Evolutionary conservation across 177 flowering plant species (phyloP).

Genomic region (Vitis hybrid): DNA sequence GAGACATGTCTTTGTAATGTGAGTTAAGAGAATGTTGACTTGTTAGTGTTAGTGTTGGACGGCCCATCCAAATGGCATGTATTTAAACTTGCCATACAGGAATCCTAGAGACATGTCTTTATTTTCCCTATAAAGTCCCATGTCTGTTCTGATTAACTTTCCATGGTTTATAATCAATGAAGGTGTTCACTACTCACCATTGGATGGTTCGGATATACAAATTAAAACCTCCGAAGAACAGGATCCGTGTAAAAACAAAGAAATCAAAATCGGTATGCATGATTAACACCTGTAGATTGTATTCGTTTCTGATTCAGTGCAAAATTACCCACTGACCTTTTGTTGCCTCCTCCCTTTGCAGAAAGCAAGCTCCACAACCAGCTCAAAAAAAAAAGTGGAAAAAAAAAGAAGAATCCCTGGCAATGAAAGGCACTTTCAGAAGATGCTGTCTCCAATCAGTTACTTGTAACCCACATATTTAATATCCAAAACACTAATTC

Average conservation of each 20-base stretch:
- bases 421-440: constrained; percentile 6
- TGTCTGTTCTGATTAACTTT: not conserved
- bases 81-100: too few species aligned
- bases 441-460: not conserved
- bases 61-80: too few species aligned
- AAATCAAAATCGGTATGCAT: too few species aligned
- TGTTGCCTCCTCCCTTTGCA: constrained; percentile 18
- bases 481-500: not conserved
- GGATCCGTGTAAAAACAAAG: constrained; percentile 80
- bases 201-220: constrained; percentile 99
- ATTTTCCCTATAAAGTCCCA: too few species aligned
- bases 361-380: constrained; percentile 51
- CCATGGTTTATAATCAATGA: not conserved
- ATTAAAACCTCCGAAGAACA: constrained; percentile 79
- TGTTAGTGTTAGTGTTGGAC: too few species aligned
- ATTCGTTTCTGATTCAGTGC: too few species aligned
- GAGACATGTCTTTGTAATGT: too few species aligned
- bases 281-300: too few species aligned
- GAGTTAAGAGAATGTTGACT: too few species aligned
- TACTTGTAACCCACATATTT: constrained; percentile 1
- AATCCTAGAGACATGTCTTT: too few species aligned
- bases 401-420: constrained; percentile 75
- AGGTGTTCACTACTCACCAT: constrained; percentile 98
- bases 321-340: not conserved
- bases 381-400: constrained; percentile 38